Percentiles rank a stretch among this genome's conserved stretches.
Evolutionary conservation across 2,329 filamentous ascomycete species (phyloP).

Genomic region (Cordyceps farinosa): DNA sequence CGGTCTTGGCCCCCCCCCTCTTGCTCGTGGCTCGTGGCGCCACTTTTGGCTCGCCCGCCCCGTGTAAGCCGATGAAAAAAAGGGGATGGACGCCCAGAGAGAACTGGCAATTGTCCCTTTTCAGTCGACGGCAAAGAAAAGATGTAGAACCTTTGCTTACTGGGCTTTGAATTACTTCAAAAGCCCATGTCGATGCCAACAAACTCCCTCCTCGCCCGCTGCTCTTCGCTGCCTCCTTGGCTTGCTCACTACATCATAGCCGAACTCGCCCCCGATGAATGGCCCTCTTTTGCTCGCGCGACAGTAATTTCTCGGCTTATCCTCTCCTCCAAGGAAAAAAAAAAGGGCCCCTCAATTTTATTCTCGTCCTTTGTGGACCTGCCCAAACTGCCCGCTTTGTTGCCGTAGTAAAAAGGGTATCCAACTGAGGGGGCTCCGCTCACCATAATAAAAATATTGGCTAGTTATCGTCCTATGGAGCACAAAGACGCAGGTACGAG

Average conservation of each 20-base stretch:
- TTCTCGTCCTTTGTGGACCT: slow-evolving; percentile 1
- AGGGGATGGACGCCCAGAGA: neutral
- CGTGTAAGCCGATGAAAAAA: slow-evolving; percentile 10
- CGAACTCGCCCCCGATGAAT: neutral
- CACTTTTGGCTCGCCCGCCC: neutral
- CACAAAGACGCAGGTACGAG: slow-evolving; percentile 10
- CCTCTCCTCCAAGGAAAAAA: neutral
- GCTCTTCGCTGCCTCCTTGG: neutral
- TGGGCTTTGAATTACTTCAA: too few relatives aligned
- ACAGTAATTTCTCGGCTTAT: slow-evolving; percentile 14
- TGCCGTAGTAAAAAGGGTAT: neutral
- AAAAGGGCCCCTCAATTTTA: slow-evolving; percentile 5
- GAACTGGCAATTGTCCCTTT: neutral
- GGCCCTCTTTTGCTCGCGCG: neutral
- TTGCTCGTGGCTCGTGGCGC: slow-evolving; percentile 3
- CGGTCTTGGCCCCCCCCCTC: neutral
- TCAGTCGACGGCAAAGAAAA: too few relatives aligned
- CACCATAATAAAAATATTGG: slow-evolving; percentile 3
- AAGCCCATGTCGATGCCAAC: neutral
- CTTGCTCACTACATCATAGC: neutral
- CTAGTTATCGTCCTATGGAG: neutral
- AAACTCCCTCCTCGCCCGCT: neutral
- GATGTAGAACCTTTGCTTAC: too few relatives aligned
- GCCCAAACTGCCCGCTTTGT: slow-evolving; percentile 3
- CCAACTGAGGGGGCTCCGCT: slow-evolving; percentile 1